phyloP scores from a whole-genome alignment of 805 yeast genomes.

The Scheffersomyces amazonensis region DNA sequence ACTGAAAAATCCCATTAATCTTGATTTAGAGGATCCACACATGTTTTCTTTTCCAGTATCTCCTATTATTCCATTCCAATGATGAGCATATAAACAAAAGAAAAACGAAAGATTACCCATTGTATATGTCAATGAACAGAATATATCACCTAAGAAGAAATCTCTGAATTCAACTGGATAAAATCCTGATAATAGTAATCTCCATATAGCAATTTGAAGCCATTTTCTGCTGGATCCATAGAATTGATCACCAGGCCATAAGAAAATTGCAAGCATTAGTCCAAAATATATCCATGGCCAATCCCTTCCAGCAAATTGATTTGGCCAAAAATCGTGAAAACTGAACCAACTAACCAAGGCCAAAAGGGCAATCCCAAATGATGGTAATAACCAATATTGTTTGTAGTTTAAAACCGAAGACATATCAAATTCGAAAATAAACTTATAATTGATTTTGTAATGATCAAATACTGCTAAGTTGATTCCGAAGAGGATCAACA shows the following conservation, averaged over 20 bases:
- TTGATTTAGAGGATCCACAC: slow-evolving; percentile 80
- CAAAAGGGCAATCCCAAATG: slow-evolving; percentile 53
- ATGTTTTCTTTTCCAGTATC: slow-evolving; percentile 29
- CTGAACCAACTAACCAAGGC: slow-evolving; percentile 73
- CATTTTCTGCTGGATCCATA: slow-evolving; percentile 70
- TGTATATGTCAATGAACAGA: slow-evolving; percentile 86
- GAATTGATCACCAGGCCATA: slow-evolving; percentile 60
- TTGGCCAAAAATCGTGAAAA: slow-evolving; percentile 66
- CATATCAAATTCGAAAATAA: slow-evolving; percentile 84
- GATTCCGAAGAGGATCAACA: slow-evolving; percentile 60
- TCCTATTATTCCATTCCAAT: slow-evolving; percentile 58
- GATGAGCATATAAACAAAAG: slow-evolving; percentile 73
- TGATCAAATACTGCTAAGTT: slow-evolving; percentile 72
- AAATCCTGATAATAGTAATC: slow-evolving; percentile 77
- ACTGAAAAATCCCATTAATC: slow-evolving; percentile 76
- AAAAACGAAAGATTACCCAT: slow-evolving; percentile 82
- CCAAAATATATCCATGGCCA: slow-evolving; percentile 81
- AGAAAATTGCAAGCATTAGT: slow-evolving; percentile 41
- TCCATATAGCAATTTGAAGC: slow-evolving; percentile 67
- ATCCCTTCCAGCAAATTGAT: slow-evolving; percentile 57
- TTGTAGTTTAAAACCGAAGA: slow-evolving; percentile 62
- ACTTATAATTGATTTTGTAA: slow-evolving; percentile 81
- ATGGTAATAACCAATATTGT: slow-evolving; percentile 65
- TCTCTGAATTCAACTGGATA: slow-evolving; percentile 96
- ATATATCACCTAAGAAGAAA: slow-evolving; percentile 87